Conservation (phyloP, 2,329 filamentous ascomycete genomes). For the Pezizomycotina sp. region DNA sequence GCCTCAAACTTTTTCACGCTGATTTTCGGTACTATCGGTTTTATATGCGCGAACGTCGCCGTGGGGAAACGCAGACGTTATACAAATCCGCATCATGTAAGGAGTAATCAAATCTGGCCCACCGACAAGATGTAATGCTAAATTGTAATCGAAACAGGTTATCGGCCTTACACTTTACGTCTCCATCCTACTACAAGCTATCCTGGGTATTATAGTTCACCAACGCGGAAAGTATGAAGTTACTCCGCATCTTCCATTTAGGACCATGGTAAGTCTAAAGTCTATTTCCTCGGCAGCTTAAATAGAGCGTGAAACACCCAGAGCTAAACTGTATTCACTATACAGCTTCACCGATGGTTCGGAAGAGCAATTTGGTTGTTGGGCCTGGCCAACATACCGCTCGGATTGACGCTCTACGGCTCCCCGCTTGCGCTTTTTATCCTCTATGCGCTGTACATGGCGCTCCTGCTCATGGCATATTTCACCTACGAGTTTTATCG, state of each 20-base stretch:
- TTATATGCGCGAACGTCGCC: slow-evolving; percentile 61
- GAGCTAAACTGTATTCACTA: slow-evolving; percentile 33
- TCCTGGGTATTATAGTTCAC: slow-evolving; percentile 49
- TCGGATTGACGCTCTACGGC: slow-evolving; percentile 82
- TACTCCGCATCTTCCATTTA: slow-evolving; percentile 13
- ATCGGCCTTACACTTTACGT: slow-evolving; percentile 67
- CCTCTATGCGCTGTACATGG: slow-evolving; percentile 64
- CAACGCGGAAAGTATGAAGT: slow-evolving; percentile 18
- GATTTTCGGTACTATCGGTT: slow-evolving; percentile 50
- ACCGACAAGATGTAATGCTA: not conserved
- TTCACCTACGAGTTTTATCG: slow-evolving; percentile 52
- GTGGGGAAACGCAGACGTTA: slow-evolving; percentile 41
- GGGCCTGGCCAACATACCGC: slow-evolving; percentile 69
- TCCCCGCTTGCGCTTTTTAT: slow-evolving; percentile 76
- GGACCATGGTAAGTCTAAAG: slow-evolving; percentile 14
- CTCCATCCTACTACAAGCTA: slow-evolving; percentile 51
- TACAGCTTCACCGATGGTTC: slow-evolving; percentile 71
- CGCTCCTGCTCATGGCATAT: slow-evolving; percentile 54
- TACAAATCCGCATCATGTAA: slow-evolving; percentile 62
- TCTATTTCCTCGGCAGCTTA: not conserved
- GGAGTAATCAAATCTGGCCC: slow-evolving; percentile 1
- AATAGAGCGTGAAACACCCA: slow-evolving; percentile 1
- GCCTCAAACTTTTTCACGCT: slow-evolving; percentile 57
- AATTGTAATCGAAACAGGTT: slow-evolving; percentile 26
- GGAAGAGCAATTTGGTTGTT: slow-evolving; percentile 63